A percentile compares a stretch with the other conserved stretches of the same genome.
phyloP scores from a whole-genome alignment of 192 early-diverging fungal species.

The Rhizophlyctis rosea region DNA sequence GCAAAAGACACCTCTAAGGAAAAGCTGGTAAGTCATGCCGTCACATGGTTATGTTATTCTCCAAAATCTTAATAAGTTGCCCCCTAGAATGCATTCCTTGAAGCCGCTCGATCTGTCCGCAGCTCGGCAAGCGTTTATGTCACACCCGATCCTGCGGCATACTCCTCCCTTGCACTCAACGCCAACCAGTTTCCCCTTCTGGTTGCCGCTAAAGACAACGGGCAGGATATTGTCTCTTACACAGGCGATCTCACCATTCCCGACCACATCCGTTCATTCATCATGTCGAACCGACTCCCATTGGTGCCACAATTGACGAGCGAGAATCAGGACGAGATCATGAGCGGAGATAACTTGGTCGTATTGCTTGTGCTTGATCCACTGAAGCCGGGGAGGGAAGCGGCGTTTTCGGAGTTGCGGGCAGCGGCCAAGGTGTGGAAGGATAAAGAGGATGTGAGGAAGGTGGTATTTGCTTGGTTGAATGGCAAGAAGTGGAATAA shows the following conservation, averaged over 20 bases:
- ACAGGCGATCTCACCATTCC: no score
- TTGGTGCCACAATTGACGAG: constrained; percentile 60
- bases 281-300: constrained; percentile 57
- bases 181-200: constrained; percentile 41
- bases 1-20: no score
- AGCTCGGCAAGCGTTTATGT: constrained; percentile 19
- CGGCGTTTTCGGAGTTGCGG: constrained; percentile 6
- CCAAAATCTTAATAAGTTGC: no score
- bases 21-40: constrained; percentile 21
- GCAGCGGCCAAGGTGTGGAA: constrained; percentile 7
- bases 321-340: constrained; percentile 67
- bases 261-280: constrained; percentile 56
- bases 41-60: no score
- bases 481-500: constrained; percentile 31
- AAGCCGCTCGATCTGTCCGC: no score
- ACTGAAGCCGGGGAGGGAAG: neutral
- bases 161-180: neutral
- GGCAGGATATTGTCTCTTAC: constrained; percentile 27
- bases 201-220: constrained; percentile 62
- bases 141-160: constrained; percentile 18
- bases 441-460: constrained; percentile 7
- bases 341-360: constrained; percentile 62
- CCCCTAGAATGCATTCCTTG: no score
- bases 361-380: constrained; percentile 67
- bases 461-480: constrained; percentile 35